Base-by-base conservation (phyloP, 495 filamentous ascomycete genomes). In the Aspergillus indologenus region DNA sequence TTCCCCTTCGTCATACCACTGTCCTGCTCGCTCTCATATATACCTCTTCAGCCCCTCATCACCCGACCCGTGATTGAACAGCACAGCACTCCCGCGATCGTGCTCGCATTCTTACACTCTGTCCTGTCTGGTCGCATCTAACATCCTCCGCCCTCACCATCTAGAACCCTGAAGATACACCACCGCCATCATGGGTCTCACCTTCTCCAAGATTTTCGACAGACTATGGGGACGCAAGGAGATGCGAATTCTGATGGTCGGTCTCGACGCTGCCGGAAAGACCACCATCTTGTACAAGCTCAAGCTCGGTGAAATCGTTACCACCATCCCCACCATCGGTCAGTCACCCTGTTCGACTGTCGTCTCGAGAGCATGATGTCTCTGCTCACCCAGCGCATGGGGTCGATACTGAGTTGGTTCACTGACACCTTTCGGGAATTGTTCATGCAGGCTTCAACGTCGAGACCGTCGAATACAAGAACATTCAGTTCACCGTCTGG, bases 401-500 rank as follows among this genome's bases (percentile, higher is more conserved):
- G 58, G 19, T 54, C 47, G n/a, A n/a, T 42, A 43, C 22, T 51
- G 43, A 45, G 42, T 45, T 22, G 42, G 59, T 57, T 53, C 61
- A 34, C 11, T 22, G 24, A 2, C 34, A 40, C 5, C 2, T 9
- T 2, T 2, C 12, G 5, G 34, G 34, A 11, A 40, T 11, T 3
- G 26, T 29, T 40, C 50, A 46, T 58, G 50, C 66, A 96, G 94
- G 94, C 65, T 99, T 99, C 85, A 99, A 99, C 83, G 94, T 99
- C 75, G 94, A 99, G 85, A 98, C 94, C 46, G 95, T 99, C 78
- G 95, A 97, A 75, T 99, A 98, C 83, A 96, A 96, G 87, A 98
- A 99, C 85, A 97, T 99, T 75, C 92, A 96, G 75, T 99, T 99
- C 83, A 99, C 94, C 74, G 94, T 99, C 76, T 99, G 94, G 94